Evolutionary conservation across 148 eudicot species (phyloP).

Genomic region (Heliamphora exappendiculata): DNA sequence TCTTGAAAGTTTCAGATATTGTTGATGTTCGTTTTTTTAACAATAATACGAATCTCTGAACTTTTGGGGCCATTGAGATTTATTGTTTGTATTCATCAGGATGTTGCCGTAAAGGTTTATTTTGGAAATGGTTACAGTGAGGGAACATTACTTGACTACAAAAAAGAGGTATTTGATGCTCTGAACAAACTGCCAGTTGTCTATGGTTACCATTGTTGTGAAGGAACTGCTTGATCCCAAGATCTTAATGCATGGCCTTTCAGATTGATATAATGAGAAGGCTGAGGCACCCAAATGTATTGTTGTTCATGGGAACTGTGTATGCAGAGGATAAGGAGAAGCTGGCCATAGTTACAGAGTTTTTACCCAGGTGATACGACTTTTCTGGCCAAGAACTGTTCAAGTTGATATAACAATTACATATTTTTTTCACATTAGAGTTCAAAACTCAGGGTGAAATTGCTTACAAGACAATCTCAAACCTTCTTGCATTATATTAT

Average conservation of each 20-base stretch:
- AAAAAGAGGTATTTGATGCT: conserved; percentile 50
- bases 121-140: conserved; percentile 51
- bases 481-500: not conserved
- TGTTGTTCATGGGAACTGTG: conserved; percentile 86
- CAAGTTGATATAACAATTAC: not conserved
- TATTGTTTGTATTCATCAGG: conserved; percentile 35
- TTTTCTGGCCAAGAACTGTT: not conserved
- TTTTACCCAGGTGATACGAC: conserved; percentile 53
- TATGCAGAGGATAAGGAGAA: conserved; percentile 62
- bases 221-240: not conserved
- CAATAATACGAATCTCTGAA: not conserved
- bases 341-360: conserved; percentile 78
- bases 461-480: not conserved
- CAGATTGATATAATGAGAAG: conserved; percentile 78
- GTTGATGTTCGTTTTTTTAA: not conserved
- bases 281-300: conserved; percentile 86
- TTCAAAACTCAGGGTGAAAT: not conserved
- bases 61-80: not conserved
- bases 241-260: not conserved
- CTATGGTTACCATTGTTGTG: not conserved
- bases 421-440: not conserved
- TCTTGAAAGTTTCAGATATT: not conserved
- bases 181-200: not conserved
- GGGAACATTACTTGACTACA: conserved; percentile 50
- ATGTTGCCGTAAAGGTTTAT: conserved; percentile 78